Evolutionary conservation across 306 rosid species (phyloP).

Genomic region (Cucumis cinereus): DNA sequence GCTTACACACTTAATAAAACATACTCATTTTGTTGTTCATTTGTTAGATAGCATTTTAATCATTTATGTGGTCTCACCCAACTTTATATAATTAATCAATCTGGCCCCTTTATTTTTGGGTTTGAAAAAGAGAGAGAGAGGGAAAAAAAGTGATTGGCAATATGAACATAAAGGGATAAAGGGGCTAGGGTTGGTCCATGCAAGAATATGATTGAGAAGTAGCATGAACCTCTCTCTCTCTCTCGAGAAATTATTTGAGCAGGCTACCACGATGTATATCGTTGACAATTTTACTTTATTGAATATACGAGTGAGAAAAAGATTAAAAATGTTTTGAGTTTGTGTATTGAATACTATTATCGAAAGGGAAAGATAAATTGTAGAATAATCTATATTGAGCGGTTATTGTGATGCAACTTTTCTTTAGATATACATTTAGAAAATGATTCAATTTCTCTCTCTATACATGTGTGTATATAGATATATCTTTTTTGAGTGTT

Average conservation of each 20-base stretch:
- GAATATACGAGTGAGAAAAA: neutral
- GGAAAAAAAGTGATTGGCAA: conserved; percentile 22
- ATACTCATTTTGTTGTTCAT: conserved; percentile 28
- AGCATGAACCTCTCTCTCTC: neutral
- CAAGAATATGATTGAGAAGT: neutral
- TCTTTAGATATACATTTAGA: no score
- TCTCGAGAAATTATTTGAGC: neutral
- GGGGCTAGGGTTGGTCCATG: conserved; percentile 2
- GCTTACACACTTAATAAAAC: conserved; percentile 5
- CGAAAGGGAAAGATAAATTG: no score
- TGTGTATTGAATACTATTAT: no score
- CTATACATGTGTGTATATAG: no score
- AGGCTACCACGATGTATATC: neutral
- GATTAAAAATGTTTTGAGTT: no score
- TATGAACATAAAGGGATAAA: conserved; percentile 5
- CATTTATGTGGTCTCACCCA: conserved; percentile 22
- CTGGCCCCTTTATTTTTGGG: conserved; percentile 10
- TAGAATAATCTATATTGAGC: no score
- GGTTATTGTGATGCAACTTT: no score
- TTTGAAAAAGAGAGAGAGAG: conserved; percentile 10
- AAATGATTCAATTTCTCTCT: neutral
- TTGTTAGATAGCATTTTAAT: conserved; percentile 23
- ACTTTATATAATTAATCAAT: conserved; percentile 15
- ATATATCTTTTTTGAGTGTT: neutral
- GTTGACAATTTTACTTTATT: no score